phyloP scores from a whole-genome alignment of 1,284 basidiomycete genomes.

The Naganishia albida region DNA sequence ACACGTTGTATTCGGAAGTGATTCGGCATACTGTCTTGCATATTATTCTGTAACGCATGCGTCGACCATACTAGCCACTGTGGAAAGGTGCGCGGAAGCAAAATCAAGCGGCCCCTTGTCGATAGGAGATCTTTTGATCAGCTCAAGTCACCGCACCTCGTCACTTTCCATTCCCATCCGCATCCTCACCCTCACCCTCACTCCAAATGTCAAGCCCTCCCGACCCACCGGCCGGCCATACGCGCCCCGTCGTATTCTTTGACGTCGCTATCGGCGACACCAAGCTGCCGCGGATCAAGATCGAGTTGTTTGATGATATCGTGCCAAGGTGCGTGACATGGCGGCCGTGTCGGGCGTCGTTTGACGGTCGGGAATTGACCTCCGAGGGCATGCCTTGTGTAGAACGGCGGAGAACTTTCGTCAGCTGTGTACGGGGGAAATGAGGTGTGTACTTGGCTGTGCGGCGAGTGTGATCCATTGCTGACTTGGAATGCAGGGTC shows the following conservation, averaged over 20 bases:
- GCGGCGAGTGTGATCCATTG: background rate
- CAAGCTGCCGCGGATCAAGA: slow-evolving; percentile 88
- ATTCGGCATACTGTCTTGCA: too few relatives aligned
- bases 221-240: slow-evolving; percentile 51
- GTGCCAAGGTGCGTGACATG: slow-evolving; percentile 72
- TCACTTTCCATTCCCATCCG: background rate
- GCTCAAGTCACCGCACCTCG: too few relatives aligned
- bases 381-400: too few relatives aligned
- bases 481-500: slow-evolving; percentile 59
- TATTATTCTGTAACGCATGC: too few relatives aligned
- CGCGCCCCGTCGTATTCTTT: slow-evolving; percentile 90
- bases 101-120: too few relatives aligned
- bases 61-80: too few relatives aligned
- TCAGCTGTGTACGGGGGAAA: slow-evolving; percentile 94
- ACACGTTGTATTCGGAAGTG: too few relatives aligned
- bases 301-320: slow-evolving; percentile 90
- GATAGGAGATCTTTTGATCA: too few relatives aligned
- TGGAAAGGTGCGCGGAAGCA: too few relatives aligned
- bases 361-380: slow-evolving; percentile 9
- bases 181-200: background rate
- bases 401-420: slow-evolving; percentile 97
- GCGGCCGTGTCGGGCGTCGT: background rate
- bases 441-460: slow-evolving; percentile 61
- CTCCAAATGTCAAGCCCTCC: slow-evolving; percentile 39
- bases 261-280: slow-evolving; percentile 95